Base-by-base conservation (phyloP, 495 filamentous ascomycete species). In the Jackrogersella minutella region DNA sequence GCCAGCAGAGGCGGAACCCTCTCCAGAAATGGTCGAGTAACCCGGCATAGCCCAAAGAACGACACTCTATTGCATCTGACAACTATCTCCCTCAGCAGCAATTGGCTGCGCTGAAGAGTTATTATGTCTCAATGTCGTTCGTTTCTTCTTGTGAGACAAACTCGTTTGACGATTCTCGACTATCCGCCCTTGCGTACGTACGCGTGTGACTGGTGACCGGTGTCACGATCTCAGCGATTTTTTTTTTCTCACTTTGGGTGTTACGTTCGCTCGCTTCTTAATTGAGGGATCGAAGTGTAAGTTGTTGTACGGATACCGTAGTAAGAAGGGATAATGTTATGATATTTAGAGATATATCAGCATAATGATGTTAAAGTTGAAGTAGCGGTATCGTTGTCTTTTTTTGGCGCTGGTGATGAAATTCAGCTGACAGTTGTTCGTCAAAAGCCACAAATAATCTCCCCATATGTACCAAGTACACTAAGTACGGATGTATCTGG, bases 1-100 rank as follows among this genome's bases (percentile, higher is more conserved):
- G 68, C 64, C 73, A 43, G 68, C 49, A 16, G 69, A 64, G 63
- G 70, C 61, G 44, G 62, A 67, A 36, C 57, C 66, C 69, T 69
- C 76, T 77, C 75, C 70, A 61, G 76, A 66, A 24, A 81, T 74
- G 36, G 76, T 76, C 43, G 75, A 77, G 56, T 82, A 82, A 44
- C 74, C 72, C 66, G 79, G 74, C 80, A 82, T 82, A 70, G 68
- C 73, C 69, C 16, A 56, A 24, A 51, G 46, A 56, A 49, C 50
- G 61, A 49, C 50, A n/a, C 22, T 46, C 0, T 55, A 50, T 56
- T n/a, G 36, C 21, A 17, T 58, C 11, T 21, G 47, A 43, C 10
- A 52, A 40, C 21, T 57, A 30, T 40, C n/a, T 50, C 33, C 51
- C n/a, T 43, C 26, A 13, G 37, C 44, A 60, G 56, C 55, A 56